Evolutionary conservation across 148 eudicot genomes (phyloP), one percentile per base, ranked within the genome.

Genomic region (Chenopodium formosanum): DNA sequence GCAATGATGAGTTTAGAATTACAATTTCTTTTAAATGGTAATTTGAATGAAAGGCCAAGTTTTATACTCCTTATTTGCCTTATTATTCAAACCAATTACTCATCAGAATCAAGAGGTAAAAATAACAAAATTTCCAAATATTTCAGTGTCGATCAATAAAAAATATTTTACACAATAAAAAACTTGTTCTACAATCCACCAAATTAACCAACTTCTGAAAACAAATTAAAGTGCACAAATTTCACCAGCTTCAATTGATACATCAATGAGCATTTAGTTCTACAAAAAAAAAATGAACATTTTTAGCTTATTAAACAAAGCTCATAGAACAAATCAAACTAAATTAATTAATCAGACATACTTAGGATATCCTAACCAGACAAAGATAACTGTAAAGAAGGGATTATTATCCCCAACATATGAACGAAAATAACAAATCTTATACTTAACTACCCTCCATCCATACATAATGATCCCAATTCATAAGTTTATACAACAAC

Each of bases 51-150:
- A 34, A 31, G 31, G 31, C 31, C 31, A 31, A 31, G 31, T 34
- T 34, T 34, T 34, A 34, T 34, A 3, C 37, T 34, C 37, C 37
- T 34, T 34, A 34, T 34, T 34, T 34, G 37, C 37, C 32, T 31
- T 31, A 1, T 31, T 95, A 92, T 76, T 78, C n/a, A 83, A 87
- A 74, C 56, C 74, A 85, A 66, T 76, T 80, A 47, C 44, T 40
- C 44, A 84, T 66, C 44, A 70, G 81, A 19, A 9, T 52, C 9
- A 78, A 62, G 63, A 53, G 66, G 25, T 31, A 75, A 75, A 6
- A 50, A 31, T 14, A 47, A 2, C 60, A 44, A n/a, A 52, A 19
- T 44, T 16, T 62, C 25, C 19, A 66, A 25, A 23, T 50, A 29
- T 74, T 14, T 16, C 4, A 46, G 7, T 5, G 62, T 50, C 63